Conservation (phyloP, 257 asterid species). For the Nemophila menziesii region DNA sequence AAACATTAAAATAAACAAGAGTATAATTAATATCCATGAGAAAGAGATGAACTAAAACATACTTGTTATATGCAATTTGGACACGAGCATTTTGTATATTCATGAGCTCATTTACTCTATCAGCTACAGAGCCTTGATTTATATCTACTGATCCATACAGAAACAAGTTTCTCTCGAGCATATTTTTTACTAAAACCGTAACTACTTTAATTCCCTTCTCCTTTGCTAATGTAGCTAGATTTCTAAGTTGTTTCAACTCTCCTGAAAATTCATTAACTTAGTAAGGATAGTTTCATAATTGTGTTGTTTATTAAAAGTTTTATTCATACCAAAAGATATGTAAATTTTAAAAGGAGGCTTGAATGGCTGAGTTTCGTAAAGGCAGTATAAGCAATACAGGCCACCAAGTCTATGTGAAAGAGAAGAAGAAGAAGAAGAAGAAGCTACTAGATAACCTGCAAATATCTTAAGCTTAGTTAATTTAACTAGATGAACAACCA, state of each 20-base stretch:
- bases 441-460: slow-evolving; percentile 54
- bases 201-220: slow-evolving; percentile 30
- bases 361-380: slow-evolving; percentile 68
- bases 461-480: background rate
- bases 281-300: background rate
- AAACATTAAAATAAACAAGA: background rate
- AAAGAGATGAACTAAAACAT: slow-evolving; percentile 12
- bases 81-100: slow-evolving; percentile 52
- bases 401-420: slow-evolving; percentile 64
- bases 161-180: slow-evolving; percentile 62
- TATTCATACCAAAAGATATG: slow-evolving; percentile 46
- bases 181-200: slow-evolving; percentile 43
- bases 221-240: slow-evolving; percentile 47
- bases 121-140: slow-evolving; percentile 48
- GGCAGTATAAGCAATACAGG: slow-evolving; percentile 67
- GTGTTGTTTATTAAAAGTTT: slow-evolving; percentile 1
- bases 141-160: slow-evolving; percentile 66
- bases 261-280: slow-evolving; percentile 15
- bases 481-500: background rate
- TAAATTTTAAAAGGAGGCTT: slow-evolving; percentile 71
- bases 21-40: too few relatives aligned
- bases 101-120: slow-evolving; percentile 56
- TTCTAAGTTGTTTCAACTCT: slow-evolving; percentile 50
- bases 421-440: slow-evolving; percentile 26
- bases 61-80: slow-evolving; percentile 56